A percentile compares a stretch with the other conserved stretches of the same genome.
phyloP scores from a whole-genome alignment of 2,329 filamentous ascomycete species.

The Neonectria faginata region DNA sequence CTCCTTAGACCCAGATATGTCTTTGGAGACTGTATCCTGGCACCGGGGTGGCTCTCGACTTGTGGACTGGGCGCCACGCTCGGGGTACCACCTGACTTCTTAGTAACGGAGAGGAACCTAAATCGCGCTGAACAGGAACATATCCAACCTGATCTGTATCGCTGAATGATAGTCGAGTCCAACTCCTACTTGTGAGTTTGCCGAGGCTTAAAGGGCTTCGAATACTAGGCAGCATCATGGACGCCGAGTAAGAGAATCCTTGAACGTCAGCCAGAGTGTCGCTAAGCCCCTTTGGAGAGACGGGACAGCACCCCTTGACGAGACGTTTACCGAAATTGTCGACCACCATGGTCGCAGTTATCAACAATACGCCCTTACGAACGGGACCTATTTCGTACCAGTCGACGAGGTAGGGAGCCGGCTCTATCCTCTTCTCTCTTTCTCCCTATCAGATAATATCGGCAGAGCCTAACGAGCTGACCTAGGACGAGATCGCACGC shows the following conservation, averaged over 20 bases:
- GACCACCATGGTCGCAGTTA: constrained; percentile 72
- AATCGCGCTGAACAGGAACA: constrained; percentile 39
- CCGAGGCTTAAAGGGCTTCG: constrained; percentile 20
- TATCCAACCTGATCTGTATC: constrained; percentile 31
- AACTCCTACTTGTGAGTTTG: constrained; percentile 22
- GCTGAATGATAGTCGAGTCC: constrained; percentile 22
- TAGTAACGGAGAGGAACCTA: constrained; percentile 40
- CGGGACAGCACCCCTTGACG: constrained; percentile 66
- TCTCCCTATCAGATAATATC: constrained; percentile 12
- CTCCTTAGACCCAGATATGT: constrained; percentile 41
- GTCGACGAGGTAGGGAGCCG: constrained; percentile 72
- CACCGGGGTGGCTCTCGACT: constrained; percentile 46
- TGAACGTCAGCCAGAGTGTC: constrained; percentile 19
- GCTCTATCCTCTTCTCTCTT: background rate
- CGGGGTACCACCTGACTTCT: constrained; percentile 48
- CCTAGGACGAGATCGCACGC: constrained; percentile 75
- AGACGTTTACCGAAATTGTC: constrained; percentile 68
- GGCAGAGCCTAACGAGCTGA: constrained; percentile 26
- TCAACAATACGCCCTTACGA: constrained; percentile 74
- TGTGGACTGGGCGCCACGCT: constrained; percentile 49
- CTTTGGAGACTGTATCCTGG: constrained; percentile 42
- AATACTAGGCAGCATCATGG: constrained; percentile 42
- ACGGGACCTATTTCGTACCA: constrained; percentile 74
- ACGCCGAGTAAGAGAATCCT: constrained; percentile 47
- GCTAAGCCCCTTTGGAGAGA: constrained; percentile 54